A percentile compares a stretch with the other conserved stretches of the same genome.
phyloP scores from a whole-genome alignment of 208 protist genomes.

The Leishmania major region DNA sequence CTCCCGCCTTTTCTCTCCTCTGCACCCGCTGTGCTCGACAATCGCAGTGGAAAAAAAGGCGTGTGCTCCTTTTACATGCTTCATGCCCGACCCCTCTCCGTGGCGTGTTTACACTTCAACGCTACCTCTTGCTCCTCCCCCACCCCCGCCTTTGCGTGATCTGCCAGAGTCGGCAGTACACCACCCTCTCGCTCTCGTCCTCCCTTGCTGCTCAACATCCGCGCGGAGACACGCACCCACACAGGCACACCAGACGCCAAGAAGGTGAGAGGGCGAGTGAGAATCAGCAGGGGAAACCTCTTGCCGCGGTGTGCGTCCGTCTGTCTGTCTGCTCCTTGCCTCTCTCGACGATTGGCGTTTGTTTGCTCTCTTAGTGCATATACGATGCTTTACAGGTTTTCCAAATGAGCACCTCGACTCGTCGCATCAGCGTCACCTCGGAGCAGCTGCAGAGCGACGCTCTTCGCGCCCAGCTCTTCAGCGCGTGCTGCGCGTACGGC shows the following conservation, averaged over 20 bases:
- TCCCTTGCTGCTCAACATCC: neutral
- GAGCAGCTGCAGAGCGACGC: slow-evolving; percentile 51
- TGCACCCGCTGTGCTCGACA: neutral
- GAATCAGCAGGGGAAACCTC: neutral
- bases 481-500: slow-evolving; percentile 66
- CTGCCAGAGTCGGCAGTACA: neutral
- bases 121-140: neutral
- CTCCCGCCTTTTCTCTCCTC: slow-evolving; percentile 6
- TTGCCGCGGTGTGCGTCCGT: neutral
- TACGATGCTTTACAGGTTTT: neutral
- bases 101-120: neutral
- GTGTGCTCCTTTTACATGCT: neutral
- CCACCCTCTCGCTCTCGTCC: neutral
- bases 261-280: neutral
- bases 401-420: slow-evolving; percentile 26
- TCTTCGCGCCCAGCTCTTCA: slow-evolving; percentile 57
- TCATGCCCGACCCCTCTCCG: neutral
- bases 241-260: neutral
- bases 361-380: neutral
- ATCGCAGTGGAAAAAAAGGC: neutral
- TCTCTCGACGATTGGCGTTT: neutral
- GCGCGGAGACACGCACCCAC: neutral
- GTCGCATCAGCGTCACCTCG: slow-evolving; percentile 54
- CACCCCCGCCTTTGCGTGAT: neutral
- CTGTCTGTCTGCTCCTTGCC: neutral